Conservation (phyloP, 352 stramenopile species). For the Phytophthora fragariaefolia region DNA sequence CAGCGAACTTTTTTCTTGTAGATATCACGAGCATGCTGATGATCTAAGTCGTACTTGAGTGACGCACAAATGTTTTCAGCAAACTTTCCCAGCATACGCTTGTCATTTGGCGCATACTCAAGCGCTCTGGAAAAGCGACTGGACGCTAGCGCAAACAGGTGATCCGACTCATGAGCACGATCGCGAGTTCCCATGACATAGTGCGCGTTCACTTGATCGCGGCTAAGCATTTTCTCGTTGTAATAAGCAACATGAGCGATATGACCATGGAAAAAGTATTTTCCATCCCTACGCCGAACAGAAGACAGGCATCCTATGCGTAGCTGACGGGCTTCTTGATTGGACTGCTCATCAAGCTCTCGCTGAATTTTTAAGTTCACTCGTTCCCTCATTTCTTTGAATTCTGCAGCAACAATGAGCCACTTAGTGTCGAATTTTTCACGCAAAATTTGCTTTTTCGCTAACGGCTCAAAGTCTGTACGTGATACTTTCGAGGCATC, state of each 20-base stretch:
- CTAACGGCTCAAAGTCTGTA: constrained; percentile 78
- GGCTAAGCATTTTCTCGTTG: constrained; percentile 55
- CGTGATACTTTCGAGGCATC: constrained; percentile 67
- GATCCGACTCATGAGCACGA: constrained; percentile 66
- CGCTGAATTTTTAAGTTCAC: constrained; percentile 77
- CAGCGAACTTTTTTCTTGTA: constrained; percentile 87
- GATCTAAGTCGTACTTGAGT: constrained; percentile 82
- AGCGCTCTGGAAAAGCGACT: constrained; percentile 72
- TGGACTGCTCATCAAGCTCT: constrained; percentile 68
- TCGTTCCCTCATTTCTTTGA: constrained; percentile 72
- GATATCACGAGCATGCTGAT: constrained; percentile 62
- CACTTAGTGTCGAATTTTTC: constrained; percentile 77
- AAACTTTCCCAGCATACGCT: constrained; percentile 71
- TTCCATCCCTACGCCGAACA: constrained; percentile 65
- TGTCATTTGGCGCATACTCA: constrained; percentile 65
- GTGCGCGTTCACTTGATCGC: constrained; percentile 79
- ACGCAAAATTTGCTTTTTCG: constrained; percentile 83
- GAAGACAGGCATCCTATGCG: constrained; percentile 81
- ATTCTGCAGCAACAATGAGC: constrained; percentile 57
- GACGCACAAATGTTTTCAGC: constrained; percentile 84
- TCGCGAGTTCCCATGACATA: constrained; percentile 74
- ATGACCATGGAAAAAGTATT: constrained; percentile 86
- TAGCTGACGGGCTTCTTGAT: constrained; percentile 60
- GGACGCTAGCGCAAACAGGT: constrained; percentile 80
- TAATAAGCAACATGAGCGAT: constrained; percentile 91